Conservation (phyloP, 1,284 basidiomycete species). For the Trichosporon asahii region DNA sequence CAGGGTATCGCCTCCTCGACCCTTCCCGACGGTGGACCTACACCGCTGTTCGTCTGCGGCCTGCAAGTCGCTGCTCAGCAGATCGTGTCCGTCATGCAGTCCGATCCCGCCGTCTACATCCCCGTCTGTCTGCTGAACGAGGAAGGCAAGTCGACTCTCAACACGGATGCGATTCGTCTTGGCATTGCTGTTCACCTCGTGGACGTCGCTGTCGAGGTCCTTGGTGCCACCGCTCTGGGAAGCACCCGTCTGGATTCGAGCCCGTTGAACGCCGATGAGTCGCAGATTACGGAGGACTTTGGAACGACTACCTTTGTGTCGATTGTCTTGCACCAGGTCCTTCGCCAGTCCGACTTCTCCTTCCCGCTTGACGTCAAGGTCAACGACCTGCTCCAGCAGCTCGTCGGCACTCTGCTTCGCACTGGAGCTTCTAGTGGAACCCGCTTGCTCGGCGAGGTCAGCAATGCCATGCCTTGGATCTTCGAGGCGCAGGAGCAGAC, state of each 20-base stretch:
- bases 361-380: conserved; percentile 18
- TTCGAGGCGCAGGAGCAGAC: conserved; percentile 35
- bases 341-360: conserved; percentile 27
- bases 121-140: conserved; percentile 31
- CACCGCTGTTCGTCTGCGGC: conserved; percentile 27
- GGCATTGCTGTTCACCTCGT: conserved; percentile 30
- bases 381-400: conserved; percentile 18
- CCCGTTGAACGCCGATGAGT: conserved; percentile 1
- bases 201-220: conserved; percentile 22
- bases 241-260: conserved; percentile 5
- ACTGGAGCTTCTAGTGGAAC: conserved; percentile 27
- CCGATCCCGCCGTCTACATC: conserved; percentile 38
- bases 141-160: conserved; percentile 23
- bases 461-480: conserved; percentile 41
- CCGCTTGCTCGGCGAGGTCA: conserved; percentile 41
- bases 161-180: conserved; percentile 25
- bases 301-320: conserved; percentile 29
- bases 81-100: conserved; percentile 31
- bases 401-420: conserved; percentile 28
- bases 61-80: conserved; percentile 28
- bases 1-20: conserved; percentile 25
- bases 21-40: conserved; percentile 19
- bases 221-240: conserved; percentile 29
- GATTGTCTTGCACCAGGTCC: conserved; percentile 32
- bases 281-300: conserved; percentile 21